Evolutionary conservation across 371 early-diverging fungal species (phyloP).

Genomic region (Mucor lusitanicus): DNA sequence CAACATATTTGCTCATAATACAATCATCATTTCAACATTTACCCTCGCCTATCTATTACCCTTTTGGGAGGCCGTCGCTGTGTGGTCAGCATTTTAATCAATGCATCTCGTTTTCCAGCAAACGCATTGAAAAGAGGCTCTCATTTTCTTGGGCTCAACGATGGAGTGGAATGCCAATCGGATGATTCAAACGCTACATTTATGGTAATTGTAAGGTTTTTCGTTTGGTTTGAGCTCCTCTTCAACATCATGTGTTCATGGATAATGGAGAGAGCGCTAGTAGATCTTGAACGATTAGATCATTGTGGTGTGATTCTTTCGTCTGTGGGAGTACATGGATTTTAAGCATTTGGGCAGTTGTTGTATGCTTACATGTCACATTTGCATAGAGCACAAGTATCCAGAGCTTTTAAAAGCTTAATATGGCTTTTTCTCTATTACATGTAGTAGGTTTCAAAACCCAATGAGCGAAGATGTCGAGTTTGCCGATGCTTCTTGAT

Average conservation of each 20-base stretch:
- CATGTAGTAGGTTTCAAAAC: not conserved
- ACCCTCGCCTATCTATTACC: not conserved
- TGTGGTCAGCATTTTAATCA: not conserved
- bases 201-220: not conserved
- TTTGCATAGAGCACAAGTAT: not conserved
- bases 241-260: not conserved
- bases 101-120: not conserved
- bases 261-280: not conserved
- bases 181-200: not conserved
- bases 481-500: not conserved
- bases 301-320: not conserved
- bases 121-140: not conserved
- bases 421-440: not conserved
- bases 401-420: too few species aligned
- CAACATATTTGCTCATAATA: not conserved
- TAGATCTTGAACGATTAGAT: not conserved
- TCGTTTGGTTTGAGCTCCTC: not conserved
- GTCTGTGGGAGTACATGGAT: not conserved
- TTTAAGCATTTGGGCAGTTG: not conserved
- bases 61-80: not conserved
- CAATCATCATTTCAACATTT: slow-evolving; percentile 3
- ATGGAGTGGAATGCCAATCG: not conserved
- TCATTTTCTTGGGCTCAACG: not conserved
- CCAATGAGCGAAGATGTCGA: not conserved
- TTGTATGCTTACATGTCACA: not conserved